phyloP scores from a whole-genome alignment of 1,284 basidiomycete genomes.

The Ustilago loliicola region DNA sequence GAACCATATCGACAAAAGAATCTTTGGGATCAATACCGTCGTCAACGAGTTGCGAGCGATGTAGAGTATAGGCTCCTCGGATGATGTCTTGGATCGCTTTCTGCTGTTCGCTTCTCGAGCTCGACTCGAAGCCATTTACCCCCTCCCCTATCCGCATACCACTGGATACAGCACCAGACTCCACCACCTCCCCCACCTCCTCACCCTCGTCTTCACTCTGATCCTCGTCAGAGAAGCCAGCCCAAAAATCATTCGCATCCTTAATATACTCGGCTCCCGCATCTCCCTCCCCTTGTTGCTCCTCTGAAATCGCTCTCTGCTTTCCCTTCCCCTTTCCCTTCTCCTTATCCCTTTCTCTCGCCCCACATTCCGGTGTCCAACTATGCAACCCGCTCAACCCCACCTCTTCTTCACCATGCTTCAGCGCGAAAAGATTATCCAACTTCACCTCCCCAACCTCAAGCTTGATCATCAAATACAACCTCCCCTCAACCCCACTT shows the following conservation, averaged over 20 bases:
- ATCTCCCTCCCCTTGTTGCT: background rate
- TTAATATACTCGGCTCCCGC: constrained; percentile 44
- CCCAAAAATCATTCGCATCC: constrained; percentile 51
- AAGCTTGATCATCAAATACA: constrained; percentile 16
- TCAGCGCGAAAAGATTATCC: constrained; percentile 31
- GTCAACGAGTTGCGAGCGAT: constrained; percentile 2
- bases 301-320: background rate
- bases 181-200: background rate
- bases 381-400: constrained; percentile 6
- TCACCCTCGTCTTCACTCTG: background rate
- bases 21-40: background rate
- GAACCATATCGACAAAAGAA: constrained; percentile 23
- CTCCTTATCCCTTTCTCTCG: background rate
- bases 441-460: constrained; percentile 10
- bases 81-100: constrained; percentile 39
- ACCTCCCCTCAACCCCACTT: background rate
- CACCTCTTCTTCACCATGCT: background rate
- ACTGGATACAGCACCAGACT: no score
- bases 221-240: constrained; percentile 41
- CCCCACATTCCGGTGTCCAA: constrained; percentile 4
- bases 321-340: background rate
- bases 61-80: constrained; percentile 27
- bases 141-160: no score
- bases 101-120: constrained; percentile 1
- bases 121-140: no score